Evolutionary conservation across 805 yeast genomes (phyloP).

Genomic region (Wickerhamiella nectarea): DNA sequence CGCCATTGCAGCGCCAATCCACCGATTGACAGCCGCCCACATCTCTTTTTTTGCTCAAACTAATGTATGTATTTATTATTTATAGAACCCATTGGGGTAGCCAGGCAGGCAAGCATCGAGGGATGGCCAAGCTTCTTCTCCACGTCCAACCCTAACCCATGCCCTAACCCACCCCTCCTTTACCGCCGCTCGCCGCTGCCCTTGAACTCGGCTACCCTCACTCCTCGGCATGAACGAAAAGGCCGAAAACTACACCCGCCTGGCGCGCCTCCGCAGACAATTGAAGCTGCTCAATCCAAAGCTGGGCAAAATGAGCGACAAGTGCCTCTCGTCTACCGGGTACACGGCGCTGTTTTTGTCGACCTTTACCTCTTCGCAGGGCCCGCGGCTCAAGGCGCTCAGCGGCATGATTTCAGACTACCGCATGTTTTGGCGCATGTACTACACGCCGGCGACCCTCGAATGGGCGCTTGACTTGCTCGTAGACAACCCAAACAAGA

Average conservation of each 20-base stretch:
- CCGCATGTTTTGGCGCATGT: slow-evolving; percentile 28
- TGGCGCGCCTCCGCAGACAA: slow-evolving; percentile 9
- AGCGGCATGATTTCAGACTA: slow-evolving; percentile 16
- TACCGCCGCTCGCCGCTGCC: too few species aligned
- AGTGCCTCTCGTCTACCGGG: slow-evolving; percentile 21
- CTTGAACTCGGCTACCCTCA: too few species aligned
- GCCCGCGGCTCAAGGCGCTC: slow-evolving; percentile 10
- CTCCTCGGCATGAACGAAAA: neutral
- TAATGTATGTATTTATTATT: too few species aligned
- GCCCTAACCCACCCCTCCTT: too few species aligned
- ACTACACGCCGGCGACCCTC: slow-evolving; percentile 26
- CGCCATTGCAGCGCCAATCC: too few species aligned
- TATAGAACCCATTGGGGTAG: neutral
- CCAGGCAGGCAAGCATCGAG: too few species aligned
- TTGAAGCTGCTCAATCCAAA: slow-evolving; percentile 12
- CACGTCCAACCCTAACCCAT: too few species aligned
- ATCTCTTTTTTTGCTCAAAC: too few species aligned
- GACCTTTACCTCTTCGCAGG: slow-evolving; percentile 12
- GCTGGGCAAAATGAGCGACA: slow-evolving; percentile 15
- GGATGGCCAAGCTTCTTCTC: too few species aligned
- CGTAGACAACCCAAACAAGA: slow-evolving; percentile 22
- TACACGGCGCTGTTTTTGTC: slow-evolving; percentile 20
- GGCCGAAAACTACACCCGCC: slow-evolving; percentile 11
- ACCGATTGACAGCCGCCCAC: too few species aligned
- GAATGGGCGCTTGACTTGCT: slow-evolving; percentile 27